These are phyloP conservation scores for Ceratobasidium sp. DNA, from an alignment of 1,284 basidiomycete genomes.

Conservation along the genomic window DNA sequence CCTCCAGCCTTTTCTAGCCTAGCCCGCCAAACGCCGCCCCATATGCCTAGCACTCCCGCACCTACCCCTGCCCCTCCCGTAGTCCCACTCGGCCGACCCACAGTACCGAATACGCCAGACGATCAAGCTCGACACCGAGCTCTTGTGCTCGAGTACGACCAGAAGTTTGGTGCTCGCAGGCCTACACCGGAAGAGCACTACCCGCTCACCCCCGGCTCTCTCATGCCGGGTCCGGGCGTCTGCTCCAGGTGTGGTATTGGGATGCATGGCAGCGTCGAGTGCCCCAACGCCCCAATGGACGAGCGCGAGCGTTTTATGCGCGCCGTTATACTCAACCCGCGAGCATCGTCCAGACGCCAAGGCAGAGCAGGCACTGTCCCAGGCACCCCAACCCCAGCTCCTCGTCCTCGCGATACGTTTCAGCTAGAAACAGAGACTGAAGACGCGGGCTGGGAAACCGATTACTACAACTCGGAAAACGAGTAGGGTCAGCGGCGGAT, in stretches of 20 bases:
- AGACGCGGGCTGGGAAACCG: neutral
- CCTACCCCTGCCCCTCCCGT: neutral
- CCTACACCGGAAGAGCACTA: neutral
- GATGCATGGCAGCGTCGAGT: neutral
- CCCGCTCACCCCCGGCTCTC: constrained; percentile 2
- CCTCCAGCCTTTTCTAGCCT: neutral
- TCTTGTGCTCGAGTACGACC: neutral
- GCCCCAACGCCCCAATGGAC: constrained; percentile 5
- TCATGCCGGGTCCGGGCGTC: neutral
- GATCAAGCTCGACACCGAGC: neutral
- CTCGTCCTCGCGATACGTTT: neutral
- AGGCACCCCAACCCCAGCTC: neutral
- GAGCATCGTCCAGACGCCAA: neutral
- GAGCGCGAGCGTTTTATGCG: neutral
- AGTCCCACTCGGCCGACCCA: neutral
- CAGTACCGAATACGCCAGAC: neutral
- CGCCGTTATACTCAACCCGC: neutral
- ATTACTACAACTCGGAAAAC: constrained; percentile 17
- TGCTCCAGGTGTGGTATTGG: neutral
- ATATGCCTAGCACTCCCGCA: neutral
- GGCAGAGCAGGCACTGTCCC: neutral
- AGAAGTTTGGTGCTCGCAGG: neutral
- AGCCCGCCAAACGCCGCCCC: neutral
- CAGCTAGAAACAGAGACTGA: neutral
- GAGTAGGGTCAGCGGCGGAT: constrained; percentile 2